A percentile compares a stretch with the other conserved stretches of the same genome.
These are phyloP conservation scores for Boletellus emodensis DNA, from an alignment of 768 basidiomycete species.

Conservation along the genomic window DNA sequence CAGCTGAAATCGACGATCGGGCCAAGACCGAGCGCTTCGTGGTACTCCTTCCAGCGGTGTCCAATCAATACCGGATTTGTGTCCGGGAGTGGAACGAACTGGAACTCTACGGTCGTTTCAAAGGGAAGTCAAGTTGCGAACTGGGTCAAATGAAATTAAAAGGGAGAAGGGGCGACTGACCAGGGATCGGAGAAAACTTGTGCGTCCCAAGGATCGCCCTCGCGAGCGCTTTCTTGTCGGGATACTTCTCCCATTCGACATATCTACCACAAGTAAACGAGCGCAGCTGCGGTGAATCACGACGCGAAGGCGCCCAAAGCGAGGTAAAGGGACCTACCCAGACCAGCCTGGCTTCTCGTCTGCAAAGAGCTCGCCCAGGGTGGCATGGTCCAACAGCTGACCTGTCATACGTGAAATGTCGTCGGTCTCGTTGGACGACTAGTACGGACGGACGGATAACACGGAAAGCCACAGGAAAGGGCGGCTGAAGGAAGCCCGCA, in stretches of 20 bases:
- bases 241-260: slow-evolving; percentile 15
- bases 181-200: slow-evolving; percentile 11
- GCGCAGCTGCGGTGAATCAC: too few relatives aligned
- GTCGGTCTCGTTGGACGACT: not conserved
- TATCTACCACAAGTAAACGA: not conserved
- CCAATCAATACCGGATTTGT: slow-evolving; percentile 50
- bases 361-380: slow-evolving; percentile 4
- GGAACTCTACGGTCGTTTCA: slow-evolving; percentile 37
- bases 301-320: too few relatives aligned
- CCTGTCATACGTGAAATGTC: not conserved
- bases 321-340: slow-evolving; percentile 4
- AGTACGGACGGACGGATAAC: not conserved
- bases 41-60: slow-evolving; percentile 51
- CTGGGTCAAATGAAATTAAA: too few relatives aligned
- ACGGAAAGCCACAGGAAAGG: not conserved
- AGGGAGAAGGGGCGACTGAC: not conserved
- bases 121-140: not conserved
- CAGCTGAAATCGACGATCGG: slow-evolving; percentile 48
- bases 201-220: slow-evolving; percentile 9
- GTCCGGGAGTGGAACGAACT: slow-evolving; percentile 44
- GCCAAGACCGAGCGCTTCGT: slow-evolving; percentile 44
- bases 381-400: not conserved
- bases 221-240: slow-evolving; percentile 11
- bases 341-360: slow-evolving; percentile 15
- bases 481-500: not conserved